phyloP scores from a whole-genome alignment of 176 grass and related monocot genomes.

The Lolium rigidum region DNA sequence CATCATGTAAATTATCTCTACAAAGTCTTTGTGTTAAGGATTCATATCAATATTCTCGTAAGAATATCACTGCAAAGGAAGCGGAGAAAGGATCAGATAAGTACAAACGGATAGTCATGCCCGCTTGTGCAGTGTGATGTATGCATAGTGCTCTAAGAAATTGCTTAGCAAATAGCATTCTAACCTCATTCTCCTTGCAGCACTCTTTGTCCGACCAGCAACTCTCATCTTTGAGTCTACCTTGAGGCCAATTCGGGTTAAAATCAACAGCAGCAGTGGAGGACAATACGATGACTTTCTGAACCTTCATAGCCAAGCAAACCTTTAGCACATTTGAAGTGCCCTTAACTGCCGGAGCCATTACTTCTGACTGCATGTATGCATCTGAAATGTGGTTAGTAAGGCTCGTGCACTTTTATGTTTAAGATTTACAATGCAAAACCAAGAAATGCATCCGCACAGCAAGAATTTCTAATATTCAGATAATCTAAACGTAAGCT shows the following conservation, averaged over 20 bases:
- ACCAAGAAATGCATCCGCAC: background rate
- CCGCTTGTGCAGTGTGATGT: background rate
- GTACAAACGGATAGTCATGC: background rate
- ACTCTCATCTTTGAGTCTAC: constrained; percentile 42
- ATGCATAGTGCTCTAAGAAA: background rate
- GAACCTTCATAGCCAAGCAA: constrained; percentile 42
- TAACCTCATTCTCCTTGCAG: constrained; percentile 48
- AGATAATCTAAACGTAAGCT: background rate
- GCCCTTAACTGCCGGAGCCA: constrained; percentile 40
- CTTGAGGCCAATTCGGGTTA: constrained; percentile 50
- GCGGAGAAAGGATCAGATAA: background rate
- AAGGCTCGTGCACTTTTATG: background rate
- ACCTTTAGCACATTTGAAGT: constrained; percentile 55
- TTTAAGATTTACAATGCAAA: constrained; percentile 20
- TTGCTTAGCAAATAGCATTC: background rate
- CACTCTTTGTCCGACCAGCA: constrained; percentile 55
- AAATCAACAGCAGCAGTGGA: constrained; percentile 49
- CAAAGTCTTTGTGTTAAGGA: background rate
- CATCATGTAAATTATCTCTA: background rate
- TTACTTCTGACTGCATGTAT: constrained; percentile 48
- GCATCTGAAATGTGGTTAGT: constrained; percentile 13
- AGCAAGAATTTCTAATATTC: background rate
- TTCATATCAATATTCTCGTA: background rate
- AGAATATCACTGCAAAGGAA: background rate
- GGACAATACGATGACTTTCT: constrained; percentile 51